Base-by-base conservation (phyloP, 2,329 filamentous ascomycete species). In the Tolypocladium endophyticum region DNA sequence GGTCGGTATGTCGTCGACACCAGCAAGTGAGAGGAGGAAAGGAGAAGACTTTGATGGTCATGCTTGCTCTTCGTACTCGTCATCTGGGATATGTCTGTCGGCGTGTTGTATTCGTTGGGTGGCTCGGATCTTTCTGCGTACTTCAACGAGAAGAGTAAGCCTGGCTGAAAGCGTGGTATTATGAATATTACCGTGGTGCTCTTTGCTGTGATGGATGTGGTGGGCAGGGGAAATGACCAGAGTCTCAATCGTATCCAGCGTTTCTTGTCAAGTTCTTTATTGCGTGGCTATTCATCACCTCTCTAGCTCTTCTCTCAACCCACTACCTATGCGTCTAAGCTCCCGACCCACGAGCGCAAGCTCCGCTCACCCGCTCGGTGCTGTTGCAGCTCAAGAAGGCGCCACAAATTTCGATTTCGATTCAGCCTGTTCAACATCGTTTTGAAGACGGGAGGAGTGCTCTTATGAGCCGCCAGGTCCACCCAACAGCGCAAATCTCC, bases 401-500 rank as follows among this genome's bases (percentile, higher is more conserved):
- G 30, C 30, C 30, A 23, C 20, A 12, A 54, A 33, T 33, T 20
- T 8, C 30, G 50, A 33, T 33, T 20, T 8, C 30, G 50, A 16
- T 20, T n/a, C 30, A 23, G 35, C 20, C 20, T 9, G 18, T 35
- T 8, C 30, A 33, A 12, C 30, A 36, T 23, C 28, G 20, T 35
- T 16, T 18, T 35, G 50, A n/a, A 7, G 50, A 54, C 11, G 16
- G 30, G 20, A 2, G 20, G 20, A 36, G 57, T 58, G 53, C 60
- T 65, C 68, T 63, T 79, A 92, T 68, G 88, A 88, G 69, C 88
- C 89, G 56, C 92, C 93, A 14, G 94, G 94, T 28, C 93, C 94
- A 72, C 94, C 94, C 64, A 97, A 80, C 64, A 97, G 81, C 64
- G 92, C 93, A 74, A 97, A 97, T 77, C 93, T 87, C 75, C 93